A percentile compares a stretch with the other conserved stretches of the same genome.
Conservation (phyloP, 768 basidiomycete species). For the Boletus edulis region DNA sequence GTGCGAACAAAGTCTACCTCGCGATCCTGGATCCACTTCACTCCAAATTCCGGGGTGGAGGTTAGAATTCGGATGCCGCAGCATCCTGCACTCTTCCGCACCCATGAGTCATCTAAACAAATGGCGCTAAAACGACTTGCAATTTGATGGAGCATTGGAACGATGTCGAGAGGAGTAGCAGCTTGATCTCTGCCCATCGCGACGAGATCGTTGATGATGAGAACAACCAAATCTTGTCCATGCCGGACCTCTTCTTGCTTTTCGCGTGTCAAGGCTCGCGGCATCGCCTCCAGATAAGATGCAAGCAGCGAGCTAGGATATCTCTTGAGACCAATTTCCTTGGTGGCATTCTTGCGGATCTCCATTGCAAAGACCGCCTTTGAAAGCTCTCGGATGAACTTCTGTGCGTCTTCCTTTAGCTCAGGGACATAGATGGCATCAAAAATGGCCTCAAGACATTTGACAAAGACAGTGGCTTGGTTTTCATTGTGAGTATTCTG, state of each 20-base stretch:
- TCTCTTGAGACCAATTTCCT: slow-evolving; percentile 50
- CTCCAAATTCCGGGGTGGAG: slow-evolving; percentile 63
- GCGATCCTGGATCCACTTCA: slow-evolving; percentile 79
- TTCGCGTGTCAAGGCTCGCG: slow-evolving; percentile 70
- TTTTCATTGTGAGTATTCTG: slow-evolving; percentile 75
- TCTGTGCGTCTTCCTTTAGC: slow-evolving; percentile 63
- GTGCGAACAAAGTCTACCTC: slow-evolving; percentile 90
- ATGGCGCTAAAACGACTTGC: slow-evolving; percentile 80
- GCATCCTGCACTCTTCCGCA: slow-evolving; percentile 85
- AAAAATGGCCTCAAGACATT: slow-evolving; percentile 72
- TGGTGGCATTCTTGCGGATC: slow-evolving; percentile 55
- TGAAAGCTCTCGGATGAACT: slow-evolving; percentile 67
- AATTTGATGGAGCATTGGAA: slow-evolving; percentile 75
- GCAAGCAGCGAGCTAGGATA: slow-evolving; percentile 57
- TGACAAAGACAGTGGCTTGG: slow-evolving; percentile 69
- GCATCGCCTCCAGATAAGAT: slow-evolving; percentile 79
- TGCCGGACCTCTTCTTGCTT: slow-evolving; percentile 56
- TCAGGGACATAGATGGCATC: slow-evolving; percentile 73
- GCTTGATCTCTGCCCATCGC: slow-evolving; percentile 47
- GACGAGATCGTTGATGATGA: slow-evolving; percentile 68
- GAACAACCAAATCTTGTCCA: slow-evolving; percentile 57
- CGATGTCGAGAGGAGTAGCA: slow-evolving; percentile 52
- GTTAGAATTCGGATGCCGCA: slow-evolving; percentile 82
- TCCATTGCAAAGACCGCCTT: slow-evolving; percentile 74
- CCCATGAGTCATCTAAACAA: slow-evolving; percentile 91